A percentile compares a stretch with the other conserved stretches of the same genome.
Evolutionary conservation across 768 basidiomycete species (phyloP).

Genomic region (Termitomyces sp.): DNA sequence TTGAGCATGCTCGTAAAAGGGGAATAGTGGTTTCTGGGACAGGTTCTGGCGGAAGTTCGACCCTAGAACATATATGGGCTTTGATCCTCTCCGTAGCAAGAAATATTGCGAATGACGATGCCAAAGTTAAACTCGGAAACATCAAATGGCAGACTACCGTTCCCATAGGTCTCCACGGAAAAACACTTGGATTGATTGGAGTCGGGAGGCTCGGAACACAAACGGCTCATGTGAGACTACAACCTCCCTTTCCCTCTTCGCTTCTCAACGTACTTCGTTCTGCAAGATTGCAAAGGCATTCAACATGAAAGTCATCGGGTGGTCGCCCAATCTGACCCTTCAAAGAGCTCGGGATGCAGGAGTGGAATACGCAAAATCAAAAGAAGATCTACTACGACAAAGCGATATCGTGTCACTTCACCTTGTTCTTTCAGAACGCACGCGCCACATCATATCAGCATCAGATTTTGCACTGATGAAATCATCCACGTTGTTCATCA

Average conservation of each 20-base stretch:
- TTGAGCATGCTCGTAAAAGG: slow-evolving; percentile 36
- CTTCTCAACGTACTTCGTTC: background rate
- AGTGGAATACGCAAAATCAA: slow-evolving; percentile 41
- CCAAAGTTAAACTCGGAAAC: slow-evolving; percentile 37
- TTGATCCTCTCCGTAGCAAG: slow-evolving; percentile 46
- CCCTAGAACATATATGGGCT: slow-evolving; percentile 65
- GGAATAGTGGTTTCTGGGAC: slow-evolving; percentile 53
- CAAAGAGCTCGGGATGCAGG: slow-evolving; percentile 49
- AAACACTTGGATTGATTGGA: slow-evolving; percentile 56
- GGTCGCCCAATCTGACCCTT: slow-evolving; percentile 60
- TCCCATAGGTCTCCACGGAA: slow-evolving; percentile 46
- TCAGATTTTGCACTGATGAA: slow-evolving; percentile 52
- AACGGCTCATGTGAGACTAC: slow-evolving; percentile 37
- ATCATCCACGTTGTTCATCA: slow-evolving; percentile 53
- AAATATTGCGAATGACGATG: slow-evolving; percentile 44
- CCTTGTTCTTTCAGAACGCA: slow-evolving; percentile 47
- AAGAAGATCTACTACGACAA: slow-evolving; percentile 45
- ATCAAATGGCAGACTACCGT: slow-evolving; percentile 50
- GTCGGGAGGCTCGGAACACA: slow-evolving; percentile 51
- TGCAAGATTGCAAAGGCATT: slow-evolving; percentile 55
- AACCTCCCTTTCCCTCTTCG: slow-evolving; percentile 3
- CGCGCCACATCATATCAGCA: slow-evolving; percentile 41
- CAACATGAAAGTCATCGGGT: slow-evolving; percentile 53
- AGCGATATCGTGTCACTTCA: slow-evolving; percentile 63
- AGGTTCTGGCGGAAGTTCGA: slow-evolving; percentile 35